Conservation (phyloP, 2,329 filamentous ascomycete genomes). For the Byssoonygena ceratinophila region DNA sequence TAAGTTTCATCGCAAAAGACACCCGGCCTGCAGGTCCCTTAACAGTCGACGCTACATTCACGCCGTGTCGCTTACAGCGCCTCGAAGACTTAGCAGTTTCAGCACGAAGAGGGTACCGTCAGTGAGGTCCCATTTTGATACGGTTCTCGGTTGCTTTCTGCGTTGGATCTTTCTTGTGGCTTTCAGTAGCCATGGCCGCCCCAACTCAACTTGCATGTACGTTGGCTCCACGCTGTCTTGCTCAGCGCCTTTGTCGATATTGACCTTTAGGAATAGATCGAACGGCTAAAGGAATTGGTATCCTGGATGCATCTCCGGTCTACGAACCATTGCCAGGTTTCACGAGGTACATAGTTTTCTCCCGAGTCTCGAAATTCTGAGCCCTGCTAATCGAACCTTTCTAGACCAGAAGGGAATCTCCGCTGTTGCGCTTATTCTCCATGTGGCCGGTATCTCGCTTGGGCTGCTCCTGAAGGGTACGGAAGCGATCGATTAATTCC, state of each 20-base stretch:
- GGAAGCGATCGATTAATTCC: slow-evolving; percentile 17
- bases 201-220: slow-evolving; percentile 84
- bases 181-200: slow-evolving; percentile 89
- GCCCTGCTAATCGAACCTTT: not conserved
- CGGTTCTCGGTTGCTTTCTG: not conserved
- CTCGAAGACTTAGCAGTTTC: not conserved
- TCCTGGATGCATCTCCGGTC: slow-evolving; percentile 80
- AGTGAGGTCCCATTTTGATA: slow-evolving; percentile 2
- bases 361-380: not conserved
- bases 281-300: slow-evolving; percentile 90
- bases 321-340: slow-evolving; percentile 82
- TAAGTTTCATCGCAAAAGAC: not conserved
- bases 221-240: slow-evolving; percentile 23
- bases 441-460: slow-evolving; percentile 92
- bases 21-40: no score
- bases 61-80: not conserved
- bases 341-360: slow-evolving; percentile 35
- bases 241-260: slow-evolving; percentile 8
- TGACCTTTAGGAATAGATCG: slow-evolving; percentile 47
- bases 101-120: slow-evolving; percentile 6
- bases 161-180: slow-evolving; percentile 49
- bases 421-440: slow-evolving; percentile 93
- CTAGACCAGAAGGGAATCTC: slow-evolving; percentile 80
- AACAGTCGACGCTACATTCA: no score
- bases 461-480: slow-evolving; percentile 70